Conservation (phyloP, 2,329 filamentous ascomycete species). For the Chaetomium olivaceum region DNA sequence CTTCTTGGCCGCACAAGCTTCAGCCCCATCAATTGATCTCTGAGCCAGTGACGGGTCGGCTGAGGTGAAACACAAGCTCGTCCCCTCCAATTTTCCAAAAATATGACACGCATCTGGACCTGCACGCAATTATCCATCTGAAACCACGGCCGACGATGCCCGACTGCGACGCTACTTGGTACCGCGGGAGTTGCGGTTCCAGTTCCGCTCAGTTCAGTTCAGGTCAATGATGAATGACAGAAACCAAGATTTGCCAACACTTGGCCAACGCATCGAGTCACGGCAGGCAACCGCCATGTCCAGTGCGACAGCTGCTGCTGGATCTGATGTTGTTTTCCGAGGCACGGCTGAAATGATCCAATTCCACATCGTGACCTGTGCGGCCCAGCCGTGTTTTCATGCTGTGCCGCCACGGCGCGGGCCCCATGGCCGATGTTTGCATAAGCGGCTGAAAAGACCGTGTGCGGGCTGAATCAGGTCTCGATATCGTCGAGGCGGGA, state of each 20-base stretch:
- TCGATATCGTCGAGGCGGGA: not conserved
- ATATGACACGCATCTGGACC: constrained; percentile 15
- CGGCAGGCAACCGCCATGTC: not conserved
- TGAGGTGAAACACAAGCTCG: constrained; percentile 27
- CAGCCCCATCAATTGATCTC: not conserved
- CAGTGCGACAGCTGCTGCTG: not conserved
- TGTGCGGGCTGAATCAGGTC: constrained; percentile 10
- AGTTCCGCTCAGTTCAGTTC: not conserved
- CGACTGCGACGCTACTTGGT: not conserved
- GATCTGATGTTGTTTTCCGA: constrained; percentile 2
- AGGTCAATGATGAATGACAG: not conserved
- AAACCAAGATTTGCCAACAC: not conserved
- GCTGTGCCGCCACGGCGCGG: constrained; percentile 16
- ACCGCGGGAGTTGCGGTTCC: not conserved
- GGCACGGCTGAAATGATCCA: constrained; percentile 3
- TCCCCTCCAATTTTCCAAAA: constrained; percentile 25
- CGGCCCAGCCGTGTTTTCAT: constrained; percentile 14
- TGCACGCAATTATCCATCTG: constrained; percentile 10
- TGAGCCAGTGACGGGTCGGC: not conserved
- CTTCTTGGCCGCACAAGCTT: constrained; percentile 14
- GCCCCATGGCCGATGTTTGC: constrained; percentile 1
- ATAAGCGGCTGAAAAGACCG: constrained; percentile 27
- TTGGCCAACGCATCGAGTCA: constrained; percentile 1
- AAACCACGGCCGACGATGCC: constrained; percentile 14
- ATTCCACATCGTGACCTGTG: constrained; percentile 11